Conservation (phyloP, 768 basidiomycete genomes). For the Pleurotus citrinopileatus region DNA sequence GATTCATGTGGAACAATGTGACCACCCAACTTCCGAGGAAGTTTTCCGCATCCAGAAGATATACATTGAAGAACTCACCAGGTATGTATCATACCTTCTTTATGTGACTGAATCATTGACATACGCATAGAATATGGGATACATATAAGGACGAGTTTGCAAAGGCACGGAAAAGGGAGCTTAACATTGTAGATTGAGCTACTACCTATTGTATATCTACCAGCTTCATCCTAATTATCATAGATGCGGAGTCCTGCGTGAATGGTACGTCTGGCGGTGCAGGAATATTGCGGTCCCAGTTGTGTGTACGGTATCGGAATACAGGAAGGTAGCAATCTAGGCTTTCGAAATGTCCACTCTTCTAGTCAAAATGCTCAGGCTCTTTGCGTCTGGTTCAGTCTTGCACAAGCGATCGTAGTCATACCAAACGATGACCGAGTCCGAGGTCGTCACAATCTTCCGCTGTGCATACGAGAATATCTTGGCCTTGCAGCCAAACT, state of each 20-base stretch:
- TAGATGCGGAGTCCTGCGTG: no score
- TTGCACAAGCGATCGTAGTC: conserved; percentile 69
- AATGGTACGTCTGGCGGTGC: no score
- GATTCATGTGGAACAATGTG: conserved; percentile 71
- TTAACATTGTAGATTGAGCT: conserved; percentile 70
- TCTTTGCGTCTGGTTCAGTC: conserved; percentile 55
- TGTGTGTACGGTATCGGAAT: no score
- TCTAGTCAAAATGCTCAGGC: conserved; percentile 27
- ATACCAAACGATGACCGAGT: conserved; percentile 72
- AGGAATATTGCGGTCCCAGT: no score
- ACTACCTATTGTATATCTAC: neutral
- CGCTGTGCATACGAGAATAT: conserved; percentile 67
- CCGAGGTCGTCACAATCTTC: conserved; percentile 61
- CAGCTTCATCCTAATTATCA: neutral
- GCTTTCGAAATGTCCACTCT: no score
- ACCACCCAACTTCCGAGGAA: conserved; percentile 81
- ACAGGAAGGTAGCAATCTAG: no score
- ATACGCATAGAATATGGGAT: conserved; percentile 79
- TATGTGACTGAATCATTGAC: conserved; percentile 1
- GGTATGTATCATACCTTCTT: conserved; percentile 45
- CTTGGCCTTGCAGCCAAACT: conserved; percentile 47
- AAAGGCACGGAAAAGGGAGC: conserved; percentile 71
- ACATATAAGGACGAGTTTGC: conserved; percentile 95
- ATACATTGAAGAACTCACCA: conserved; percentile 91
- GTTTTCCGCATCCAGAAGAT: conserved; percentile 72